These are phyloP conservation scores for Buddleja alternifolia DNA, from an alignment of 257 asterid genomes.

Conservation along the genomic window DNA sequence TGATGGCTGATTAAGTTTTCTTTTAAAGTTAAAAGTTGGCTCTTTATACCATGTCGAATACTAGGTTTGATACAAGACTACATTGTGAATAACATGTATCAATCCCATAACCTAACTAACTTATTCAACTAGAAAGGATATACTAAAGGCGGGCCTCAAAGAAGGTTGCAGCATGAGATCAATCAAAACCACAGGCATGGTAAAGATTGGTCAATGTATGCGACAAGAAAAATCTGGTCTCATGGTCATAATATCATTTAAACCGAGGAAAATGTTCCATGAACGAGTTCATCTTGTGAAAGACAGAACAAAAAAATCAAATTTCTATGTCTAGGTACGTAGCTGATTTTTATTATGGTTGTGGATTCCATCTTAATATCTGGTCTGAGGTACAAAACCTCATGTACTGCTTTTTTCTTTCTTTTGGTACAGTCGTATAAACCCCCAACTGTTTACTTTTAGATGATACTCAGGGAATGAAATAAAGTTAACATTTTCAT, in stretches of 20 bases:
- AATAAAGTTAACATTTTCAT: slow-evolving; percentile 5
- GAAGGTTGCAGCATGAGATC: neutral
- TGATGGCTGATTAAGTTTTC: too few species aligned
- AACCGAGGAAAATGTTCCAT: neutral
- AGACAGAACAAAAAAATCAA: neutral
- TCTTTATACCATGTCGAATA: too few species aligned
- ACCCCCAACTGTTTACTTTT: neutral
- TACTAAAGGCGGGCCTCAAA: slow-evolving; percentile 11
- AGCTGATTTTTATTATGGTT: neutral
- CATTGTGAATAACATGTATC: too few species aligned
- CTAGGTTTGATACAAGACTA: too few species aligned
- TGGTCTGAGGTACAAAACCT: slow-evolving; percentile 13
- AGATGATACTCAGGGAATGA: slow-evolving; percentile 3
- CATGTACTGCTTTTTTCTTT: neutral
- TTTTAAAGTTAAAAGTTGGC: too few species aligned
- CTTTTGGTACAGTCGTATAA: slow-evolving; percentile 22
- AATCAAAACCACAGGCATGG: slow-evolving; percentile 1
- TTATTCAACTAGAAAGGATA: too few species aligned
- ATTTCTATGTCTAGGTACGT: neutral
- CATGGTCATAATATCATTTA: neutral
- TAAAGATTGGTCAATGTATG: neutral
- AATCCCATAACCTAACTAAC: too few species aligned
- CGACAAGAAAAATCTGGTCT: neutral
- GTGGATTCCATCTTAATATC: slow-evolving; percentile 5
- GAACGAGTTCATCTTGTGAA: neutral